Percentiles rank a stretch among this genome's conserved stretches.
phyloP scores from a whole-genome alignment of 192 early-diverging fungal species.

The Jimgerdemannia lactiflua region DNA sequence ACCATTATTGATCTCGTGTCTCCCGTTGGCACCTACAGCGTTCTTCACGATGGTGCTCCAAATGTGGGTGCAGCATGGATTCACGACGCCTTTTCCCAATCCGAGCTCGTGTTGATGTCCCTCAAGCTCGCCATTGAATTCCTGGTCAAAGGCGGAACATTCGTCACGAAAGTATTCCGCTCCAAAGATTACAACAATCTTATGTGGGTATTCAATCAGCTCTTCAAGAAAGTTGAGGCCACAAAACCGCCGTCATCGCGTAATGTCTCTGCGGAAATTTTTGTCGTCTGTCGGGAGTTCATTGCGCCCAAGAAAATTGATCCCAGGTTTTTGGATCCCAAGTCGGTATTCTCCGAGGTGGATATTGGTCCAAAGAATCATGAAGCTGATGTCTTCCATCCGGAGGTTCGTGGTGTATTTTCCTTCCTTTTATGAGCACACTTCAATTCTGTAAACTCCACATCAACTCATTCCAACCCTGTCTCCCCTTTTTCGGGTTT shows the following conservation, averaged over 20 bases:
- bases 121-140: constrained; percentile 95
- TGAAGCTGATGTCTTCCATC: constrained; percentile 81
- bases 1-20: neutral
- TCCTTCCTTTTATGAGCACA: constrained; percentile 9
- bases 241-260: constrained; percentile 98
- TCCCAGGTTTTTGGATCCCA: constrained; percentile 88
- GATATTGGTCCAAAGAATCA: constrained; percentile 52
- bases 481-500: no score
- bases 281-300: constrained; percentile 94
- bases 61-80: constrained; percentile 96
- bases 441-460: no score
- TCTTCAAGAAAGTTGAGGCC: constrained; percentile 95
- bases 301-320: constrained; percentile 95
- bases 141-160: constrained; percentile 80
- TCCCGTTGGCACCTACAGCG: constrained; percentile 33
- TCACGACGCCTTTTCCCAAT: constrained; percentile 96
- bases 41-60: constrained; percentile 98
- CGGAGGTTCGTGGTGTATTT: constrained; percentile 48
- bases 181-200: constrained; percentile 99
- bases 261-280: constrained; percentile 99
- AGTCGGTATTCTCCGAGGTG: constrained; percentile 92
- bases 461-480: no score
- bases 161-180: constrained; percentile 98
- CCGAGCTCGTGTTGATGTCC: constrained; percentile 89
- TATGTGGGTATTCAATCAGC: constrained; percentile 97